phyloP scores from a whole-genome alignment of 176 grass and related monocot genomes.

The Chrysopogon serrulatus region DNA sequence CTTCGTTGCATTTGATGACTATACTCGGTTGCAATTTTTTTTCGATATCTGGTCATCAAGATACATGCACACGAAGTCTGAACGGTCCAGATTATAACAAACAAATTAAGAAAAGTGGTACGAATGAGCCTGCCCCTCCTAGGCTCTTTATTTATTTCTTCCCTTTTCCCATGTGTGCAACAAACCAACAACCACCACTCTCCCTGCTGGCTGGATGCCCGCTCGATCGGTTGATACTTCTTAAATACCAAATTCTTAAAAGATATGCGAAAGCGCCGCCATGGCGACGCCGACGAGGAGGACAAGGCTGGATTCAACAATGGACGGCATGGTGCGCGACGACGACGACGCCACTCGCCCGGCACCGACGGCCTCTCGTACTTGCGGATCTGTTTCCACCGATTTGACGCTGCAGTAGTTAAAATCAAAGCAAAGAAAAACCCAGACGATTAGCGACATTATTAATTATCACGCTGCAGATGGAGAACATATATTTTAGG shows the following conservation, averaged over 20 bases:
- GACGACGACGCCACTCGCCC: not conserved
- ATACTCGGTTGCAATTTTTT: too few species aligned
- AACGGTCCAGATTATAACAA: not conserved
- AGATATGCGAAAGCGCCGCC: not conserved
- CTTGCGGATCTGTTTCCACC: conserved; percentile 22
- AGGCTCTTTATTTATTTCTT: not conserved
- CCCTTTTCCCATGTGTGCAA: not conserved
- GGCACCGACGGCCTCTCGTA: conserved; percentile 6
- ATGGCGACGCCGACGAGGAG: not conserved
- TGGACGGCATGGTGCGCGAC: not conserved
- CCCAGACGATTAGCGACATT: not conserved
- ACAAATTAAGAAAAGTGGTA: too few species aligned
- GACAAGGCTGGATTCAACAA: not conserved
- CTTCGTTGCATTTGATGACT: not conserved
- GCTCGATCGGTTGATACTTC: not conserved
- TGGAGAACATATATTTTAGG: not conserved
- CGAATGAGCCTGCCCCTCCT: too few species aligned
- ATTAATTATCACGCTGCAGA: not conserved
- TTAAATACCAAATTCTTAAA: not conserved
- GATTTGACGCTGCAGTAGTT: conserved; percentile 34
- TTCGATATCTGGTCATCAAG: too few species aligned
- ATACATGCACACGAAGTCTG: too few species aligned
- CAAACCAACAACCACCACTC: too few species aligned
- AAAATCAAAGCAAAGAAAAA: not conserved
- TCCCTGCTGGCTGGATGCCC: too few species aligned